These are phyloP conservation scores for Rhizopus microsporus DNA, from an alignment of 371 early-diverging fungal species.

Conservation along the genomic window DNA sequence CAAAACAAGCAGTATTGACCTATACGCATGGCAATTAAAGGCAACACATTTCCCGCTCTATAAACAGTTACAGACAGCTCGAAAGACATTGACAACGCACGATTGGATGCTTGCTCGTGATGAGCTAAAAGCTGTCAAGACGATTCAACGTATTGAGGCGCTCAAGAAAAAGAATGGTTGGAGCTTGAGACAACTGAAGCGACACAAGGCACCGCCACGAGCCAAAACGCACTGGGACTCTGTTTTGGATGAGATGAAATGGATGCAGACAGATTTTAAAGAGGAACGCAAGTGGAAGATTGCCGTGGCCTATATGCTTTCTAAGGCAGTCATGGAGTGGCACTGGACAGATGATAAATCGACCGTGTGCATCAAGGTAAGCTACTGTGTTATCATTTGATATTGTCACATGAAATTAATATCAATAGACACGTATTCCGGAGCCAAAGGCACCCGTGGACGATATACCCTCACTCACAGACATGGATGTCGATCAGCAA, in stretches of 20 bases:
- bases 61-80: conserved; percentile 64
- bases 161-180: conserved; percentile 77
- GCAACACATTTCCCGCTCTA: conserved; percentile 73
- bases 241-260: conserved; percentile 87
- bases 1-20: conserved; percentile 38
- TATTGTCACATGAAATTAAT: not conserved
- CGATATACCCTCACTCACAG: not conserved
- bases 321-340: conserved; percentile 82
- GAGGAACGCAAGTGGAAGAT: conserved; percentile 88
- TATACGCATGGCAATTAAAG: conserved; percentile 78
- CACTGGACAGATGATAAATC: conserved; percentile 75
- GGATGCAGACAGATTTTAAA: conserved; percentile 85
- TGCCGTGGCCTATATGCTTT: conserved; percentile 70
- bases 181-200: conserved; percentile 82
- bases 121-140: conserved; percentile 75
- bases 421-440: conserved; percentile 13
- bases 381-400: not conserved
- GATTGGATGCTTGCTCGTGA: conserved; percentile 89
- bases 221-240: conserved; percentile 89
- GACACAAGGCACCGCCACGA: conserved; percentile 69
- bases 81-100: conserved; percentile 72
- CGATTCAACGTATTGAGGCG: conserved; percentile 76
- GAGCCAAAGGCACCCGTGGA: conserved; percentile 1
- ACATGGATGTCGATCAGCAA: not conserved
- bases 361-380: conserved; percentile 65